Percentiles rank a stretch among this genome's conserved stretches.
Evolutionary conservation across 75 land plant genomes (phyloP).

Genomic region (Pseudotsuga menziesii): DNA sequence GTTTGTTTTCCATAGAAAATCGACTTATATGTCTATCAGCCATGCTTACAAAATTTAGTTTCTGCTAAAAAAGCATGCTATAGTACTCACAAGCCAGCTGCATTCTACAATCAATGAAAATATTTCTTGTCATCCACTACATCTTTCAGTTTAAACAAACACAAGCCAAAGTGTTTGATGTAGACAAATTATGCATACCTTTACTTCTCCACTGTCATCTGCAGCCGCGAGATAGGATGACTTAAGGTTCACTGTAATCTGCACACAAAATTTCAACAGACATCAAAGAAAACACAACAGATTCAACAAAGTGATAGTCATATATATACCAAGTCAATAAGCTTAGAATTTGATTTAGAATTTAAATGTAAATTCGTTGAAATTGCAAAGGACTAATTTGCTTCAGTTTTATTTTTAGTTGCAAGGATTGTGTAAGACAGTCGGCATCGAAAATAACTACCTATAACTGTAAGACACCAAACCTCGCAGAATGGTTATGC

Average conservation of each 20-base stretch:
- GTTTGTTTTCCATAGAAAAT: not conserved
- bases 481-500: not conserved
- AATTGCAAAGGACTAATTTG: too few species aligned
- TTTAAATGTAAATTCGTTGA: too few species aligned
- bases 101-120: not conserved
- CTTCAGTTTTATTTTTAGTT: too few species aligned
- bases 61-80: not conserved
- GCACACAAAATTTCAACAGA: slow-evolving; percentile 1
- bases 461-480: too few species aligned
- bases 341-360: too few species aligned
- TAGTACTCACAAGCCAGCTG: not conserved
- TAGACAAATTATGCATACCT: slow-evolving; percentile 36
- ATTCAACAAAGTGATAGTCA: too few species aligned
- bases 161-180: slow-evolving; percentile 3
- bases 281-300: too few species aligned
- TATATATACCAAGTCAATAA: too few species aligned
- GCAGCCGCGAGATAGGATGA: slow-evolving; percentile 77
- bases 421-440: too few species aligned
- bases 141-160: not conserved
- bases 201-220: slow-evolving; percentile 87
- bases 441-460: too few species aligned
- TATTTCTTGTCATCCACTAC: not conserved
- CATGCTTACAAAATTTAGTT: not conserved
- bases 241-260: slow-evolving; percentile 61
- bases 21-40: not conserved